phyloP scores from a whole-genome alignment of 257 asterid genomes.

The Primulina eburnea region DNA sequence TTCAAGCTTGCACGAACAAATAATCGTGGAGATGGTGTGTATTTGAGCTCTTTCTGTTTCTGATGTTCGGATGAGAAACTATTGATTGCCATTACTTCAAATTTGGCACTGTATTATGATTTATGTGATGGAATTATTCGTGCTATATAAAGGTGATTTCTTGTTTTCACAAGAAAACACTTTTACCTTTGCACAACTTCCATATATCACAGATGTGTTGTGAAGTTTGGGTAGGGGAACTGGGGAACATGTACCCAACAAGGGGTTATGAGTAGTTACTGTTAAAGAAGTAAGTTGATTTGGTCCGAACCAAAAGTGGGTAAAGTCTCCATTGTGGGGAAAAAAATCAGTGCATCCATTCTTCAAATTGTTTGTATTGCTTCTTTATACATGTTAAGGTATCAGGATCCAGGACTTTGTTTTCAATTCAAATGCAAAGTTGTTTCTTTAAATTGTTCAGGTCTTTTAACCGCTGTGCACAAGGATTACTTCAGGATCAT shows the following conservation, averaged over 20 bases:
- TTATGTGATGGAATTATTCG: not conserved
- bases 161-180: constrained; percentile 14
- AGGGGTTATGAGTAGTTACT: not conserved
- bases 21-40: constrained; percentile 96
- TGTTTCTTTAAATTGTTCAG: constrained; percentile 34
- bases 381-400: not conserved
- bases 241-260: constrained; percentile 13
- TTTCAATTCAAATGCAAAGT: too few relatives aligned
- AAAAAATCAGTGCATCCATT: too few relatives aligned
- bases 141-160: not conserved
- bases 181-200: constrained; percentile 7
- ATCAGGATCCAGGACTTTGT: not conserved
- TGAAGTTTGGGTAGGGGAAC: constrained; percentile 21
- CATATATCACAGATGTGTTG: constrained; percentile 22
- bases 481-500: constrained; percentile 80
- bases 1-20: constrained; percentile 94
- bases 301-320: not conserved
- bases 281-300: not conserved
- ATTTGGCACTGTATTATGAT: not conserved
- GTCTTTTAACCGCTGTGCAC: constrained; percentile 87
- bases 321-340: too few relatives aligned
- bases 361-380: not conserved
- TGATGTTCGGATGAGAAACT: not conserved
- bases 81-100: not conserved
- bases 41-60: not conserved